A percentile compares a stretch with the other conserved stretches of the same genome.
These are phyloP conservation scores for Arthroderma sp. DNA, from an alignment of 2,329 filamentous ascomycete genomes.

Conservation along the genomic window DNA sequence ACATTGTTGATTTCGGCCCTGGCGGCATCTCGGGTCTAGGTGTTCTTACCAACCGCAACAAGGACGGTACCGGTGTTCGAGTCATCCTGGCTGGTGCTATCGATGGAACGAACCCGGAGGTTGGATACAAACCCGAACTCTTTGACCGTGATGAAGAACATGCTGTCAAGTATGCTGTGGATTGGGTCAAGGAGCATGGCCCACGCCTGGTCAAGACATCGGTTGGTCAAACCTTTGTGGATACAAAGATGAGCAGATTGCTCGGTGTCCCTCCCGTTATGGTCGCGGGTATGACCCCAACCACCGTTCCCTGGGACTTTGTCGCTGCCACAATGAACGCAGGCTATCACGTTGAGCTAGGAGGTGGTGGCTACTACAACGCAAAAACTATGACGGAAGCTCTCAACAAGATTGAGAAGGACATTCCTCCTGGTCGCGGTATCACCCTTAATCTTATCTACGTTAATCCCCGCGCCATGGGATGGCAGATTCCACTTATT, in stretches of 20 bases:
- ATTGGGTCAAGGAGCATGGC: conserved; percentile 96
- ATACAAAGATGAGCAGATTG: conserved; percentile 89
- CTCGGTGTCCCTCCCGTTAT: conserved; percentile 76
- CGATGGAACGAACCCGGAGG: conserved; percentile 74
- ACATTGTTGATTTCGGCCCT: conserved; percentile 92
- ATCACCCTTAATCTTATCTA: conserved; percentile 88
- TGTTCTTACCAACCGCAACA: conserved; percentile 94
- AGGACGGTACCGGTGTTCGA: conserved; percentile 93
- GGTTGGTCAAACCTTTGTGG: conserved; percentile 76
- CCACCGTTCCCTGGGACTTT: conserved; percentile 81
- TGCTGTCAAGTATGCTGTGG: conserved; percentile 83
- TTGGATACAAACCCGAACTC: conserved; percentile 95
- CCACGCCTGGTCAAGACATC: conserved; percentile 86
- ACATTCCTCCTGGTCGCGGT: conserved; percentile 71
- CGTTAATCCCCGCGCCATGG: conserved; percentile 77
- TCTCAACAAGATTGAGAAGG: conserved; percentile 69
- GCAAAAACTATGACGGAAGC: conserved; percentile 71
- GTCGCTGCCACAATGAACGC: conserved; percentile 87
- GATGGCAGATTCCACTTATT: conserved; percentile 80
- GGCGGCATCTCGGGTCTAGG: conserved; percentile 94
- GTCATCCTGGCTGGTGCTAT: conserved; percentile 92
- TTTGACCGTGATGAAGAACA: conserved; percentile 94
- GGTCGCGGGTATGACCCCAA: conserved; percentile 88
- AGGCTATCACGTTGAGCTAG: conserved; percentile 86
- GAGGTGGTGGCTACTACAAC: conserved; percentile 79